phyloP scores from a whole-genome alignment of 306 rosid species.

The Fragaria iinumae region DNA sequence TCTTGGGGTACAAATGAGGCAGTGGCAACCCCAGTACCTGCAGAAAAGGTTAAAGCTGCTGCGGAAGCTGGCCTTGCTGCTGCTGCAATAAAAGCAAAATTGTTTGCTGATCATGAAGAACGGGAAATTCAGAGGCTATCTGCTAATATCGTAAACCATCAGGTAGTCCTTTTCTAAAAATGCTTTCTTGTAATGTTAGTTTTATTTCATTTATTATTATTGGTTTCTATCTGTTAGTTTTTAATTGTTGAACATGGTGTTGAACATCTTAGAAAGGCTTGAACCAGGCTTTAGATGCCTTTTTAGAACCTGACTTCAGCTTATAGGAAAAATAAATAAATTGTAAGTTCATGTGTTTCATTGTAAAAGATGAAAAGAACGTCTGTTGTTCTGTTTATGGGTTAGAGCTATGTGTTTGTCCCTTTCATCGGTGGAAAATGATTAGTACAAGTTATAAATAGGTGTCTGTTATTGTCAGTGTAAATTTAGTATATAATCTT shows the following conservation, averaged over 20 bases:
- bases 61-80: constrained; percentile 95
- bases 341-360: not conserved
- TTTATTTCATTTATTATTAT: not conserved
- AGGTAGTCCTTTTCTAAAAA: constrained; percentile 45
- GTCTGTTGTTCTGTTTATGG: not conserved
- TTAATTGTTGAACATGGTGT: constrained; percentile 16
- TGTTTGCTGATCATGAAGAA: constrained; percentile 98
- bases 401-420: not conserved
- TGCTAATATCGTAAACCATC: constrained; percentile 89
- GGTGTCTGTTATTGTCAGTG: not conserved
- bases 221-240: not conserved
- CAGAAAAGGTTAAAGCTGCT: constrained; percentile 82
- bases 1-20: constrained; percentile 60
- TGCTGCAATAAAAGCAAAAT: constrained; percentile 94
- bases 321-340: not conserved
- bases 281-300: constrained; percentile 24
- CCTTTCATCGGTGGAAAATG: not conserved
- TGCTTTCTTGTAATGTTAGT: not conserved
- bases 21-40: constrained; percentile 50
- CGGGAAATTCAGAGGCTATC: constrained; percentile 99
- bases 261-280: constrained; percentile 21
- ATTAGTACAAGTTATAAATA: not conserved
- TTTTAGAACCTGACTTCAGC: constrained; percentile 1
- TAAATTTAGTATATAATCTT: not conserved
- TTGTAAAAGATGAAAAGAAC: not conserved